Base-by-base conservation (phyloP, 164 flowering plant species). In the Hamamelis virginiana region DNA sequence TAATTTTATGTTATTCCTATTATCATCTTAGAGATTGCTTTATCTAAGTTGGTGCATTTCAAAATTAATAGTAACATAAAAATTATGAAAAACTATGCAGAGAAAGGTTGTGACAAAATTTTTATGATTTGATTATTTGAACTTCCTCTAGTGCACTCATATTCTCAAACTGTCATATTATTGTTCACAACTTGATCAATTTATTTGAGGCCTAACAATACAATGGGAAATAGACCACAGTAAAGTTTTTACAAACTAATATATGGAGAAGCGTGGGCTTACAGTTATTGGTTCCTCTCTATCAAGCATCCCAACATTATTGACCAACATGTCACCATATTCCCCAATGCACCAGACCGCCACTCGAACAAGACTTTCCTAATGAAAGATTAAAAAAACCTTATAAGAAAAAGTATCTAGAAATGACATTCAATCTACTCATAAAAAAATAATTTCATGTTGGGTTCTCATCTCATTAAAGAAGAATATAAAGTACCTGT, bases 311-410 rank as follows among this genome's bases (percentile, higher is more conserved):
- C 96, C 96, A 66, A 75, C 74, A 81, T 82, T 86, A 69, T 85
- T 86, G 44, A 96, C 88, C 77, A 96, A 77, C 92, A 96, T 74
- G 48, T 96, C 98, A 74, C 96, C 97, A 84, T 92, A 96, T 83
- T 96, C 99, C 33, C 99, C 99, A 63, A 96, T 91, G 80, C 98
- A 96, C 99, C 99, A 96, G 52, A 96, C 86, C 27, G 94, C 94
- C 70, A 96, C 97, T 60, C 91, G 91, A 73, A 91, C 87, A 81
- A 96, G 97, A 75, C 82, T 83, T 88, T 90, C 99, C 99, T 96
- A 84, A 65, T 18, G 5, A 63, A n/a, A 69, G 1, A 64, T 21
- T 9, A 64, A 53, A 23, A n/a, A 4, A 26, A 13, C 43, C 18
- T 74, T 19, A 14, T 50, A 18, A 68, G n/a, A 28, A 46, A 38